A percentile compares a stretch with the other conserved stretches of the same genome.
Conservation (phyloP, 371 early-diverging fungal genomes). For the Mortierella sp. region DNA sequence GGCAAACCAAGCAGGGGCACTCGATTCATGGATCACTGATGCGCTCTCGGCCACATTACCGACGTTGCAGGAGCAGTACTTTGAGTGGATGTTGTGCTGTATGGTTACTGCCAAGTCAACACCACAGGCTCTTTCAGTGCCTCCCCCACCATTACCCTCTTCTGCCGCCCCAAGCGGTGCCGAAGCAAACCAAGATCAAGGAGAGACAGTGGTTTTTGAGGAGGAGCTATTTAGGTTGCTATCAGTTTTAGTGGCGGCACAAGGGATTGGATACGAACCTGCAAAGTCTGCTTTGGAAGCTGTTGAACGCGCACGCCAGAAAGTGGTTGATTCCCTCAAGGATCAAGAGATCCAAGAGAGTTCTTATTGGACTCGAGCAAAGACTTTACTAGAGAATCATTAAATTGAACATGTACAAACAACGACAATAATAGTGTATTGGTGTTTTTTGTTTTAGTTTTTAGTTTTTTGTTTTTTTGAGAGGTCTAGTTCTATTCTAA, state of each 20-base stretch:
- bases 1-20: constrained; percentile 30
- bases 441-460: not conserved
- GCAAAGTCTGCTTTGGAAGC: constrained; percentile 14
- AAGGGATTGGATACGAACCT: constrained; percentile 35
- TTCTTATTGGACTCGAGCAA: constrained; percentile 21
- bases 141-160: not conserved
- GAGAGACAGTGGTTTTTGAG: constrained; percentile 12
- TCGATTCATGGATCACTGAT: constrained; percentile 52
- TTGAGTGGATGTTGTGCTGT: constrained; percentile 34
- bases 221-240: constrained; percentile 33
- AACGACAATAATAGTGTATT: not conserved
- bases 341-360: not conserved
- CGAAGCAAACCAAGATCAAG: not conserved
- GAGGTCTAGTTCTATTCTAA: not conserved
- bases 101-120: not conserved
- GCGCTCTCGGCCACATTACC: constrained; percentile 35
- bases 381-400: constrained; percentile 9
- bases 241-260: constrained; percentile 18
- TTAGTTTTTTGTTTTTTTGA: not conserved
- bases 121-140: not conserved
- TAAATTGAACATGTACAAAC: not conserved
- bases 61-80: constrained; percentile 31
- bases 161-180: not conserved
- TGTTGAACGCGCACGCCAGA: constrained; percentile 8
- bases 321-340: not conserved